These are phyloP conservation scores for Gliomastix tumulicola DNA, from an alignment of 2,329 filamentous ascomycete genomes.

Conservation along the genomic window DNA sequence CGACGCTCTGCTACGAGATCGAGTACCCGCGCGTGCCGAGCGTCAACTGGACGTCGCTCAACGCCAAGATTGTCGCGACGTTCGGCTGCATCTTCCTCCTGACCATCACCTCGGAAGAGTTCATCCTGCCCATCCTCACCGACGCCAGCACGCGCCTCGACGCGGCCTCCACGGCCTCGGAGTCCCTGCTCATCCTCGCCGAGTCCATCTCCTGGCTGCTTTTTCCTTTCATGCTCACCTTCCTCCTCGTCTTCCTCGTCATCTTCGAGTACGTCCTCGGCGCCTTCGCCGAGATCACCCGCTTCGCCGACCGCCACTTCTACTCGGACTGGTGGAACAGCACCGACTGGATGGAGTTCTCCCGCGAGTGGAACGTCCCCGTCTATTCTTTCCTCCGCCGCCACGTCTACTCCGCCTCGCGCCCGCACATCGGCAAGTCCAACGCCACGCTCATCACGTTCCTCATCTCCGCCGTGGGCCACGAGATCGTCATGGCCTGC, in stretches of 20 bases:
- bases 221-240: slow-evolving; percentile 96
- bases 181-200: slow-evolving; percentile 71
- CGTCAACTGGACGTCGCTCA: slow-evolving; percentile 75
- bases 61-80: slow-evolving; percentile 79
- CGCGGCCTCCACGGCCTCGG: slow-evolving; percentile 38
- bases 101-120: slow-evolving; percentile 86
- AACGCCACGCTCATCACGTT: slow-evolving; percentile 88
- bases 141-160: slow-evolving; percentile 56
- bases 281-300: slow-evolving; percentile 88
- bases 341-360: slow-evolving; percentile 93
- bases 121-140: slow-evolving; percentile 82
- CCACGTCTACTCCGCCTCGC: slow-evolving; percentile 84
- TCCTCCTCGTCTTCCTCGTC: slow-evolving; percentile 91
- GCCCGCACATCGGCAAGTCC: slow-evolving; percentile 66
- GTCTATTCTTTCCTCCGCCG: slow-evolving; percentile 92
- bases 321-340: slow-evolving; percentile 75
- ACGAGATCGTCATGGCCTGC: slow-evolving; percentile 95
- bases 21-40: slow-evolving; percentile 78
- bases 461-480: slow-evolving; percentile 78
- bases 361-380: slow-evolving; percentile 93
- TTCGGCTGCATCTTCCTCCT: slow-evolving; percentile 97
- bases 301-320: slow-evolving; percentile 90
- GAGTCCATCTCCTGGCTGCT: slow-evolving; percentile 88
- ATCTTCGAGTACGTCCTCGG: slow-evolving; percentile 97
- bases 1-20: slow-evolving; percentile 94